Evolutionary conservation across 106 monocot genomes (phyloP).

Genomic region (Vanilla planifolia): DNA sequence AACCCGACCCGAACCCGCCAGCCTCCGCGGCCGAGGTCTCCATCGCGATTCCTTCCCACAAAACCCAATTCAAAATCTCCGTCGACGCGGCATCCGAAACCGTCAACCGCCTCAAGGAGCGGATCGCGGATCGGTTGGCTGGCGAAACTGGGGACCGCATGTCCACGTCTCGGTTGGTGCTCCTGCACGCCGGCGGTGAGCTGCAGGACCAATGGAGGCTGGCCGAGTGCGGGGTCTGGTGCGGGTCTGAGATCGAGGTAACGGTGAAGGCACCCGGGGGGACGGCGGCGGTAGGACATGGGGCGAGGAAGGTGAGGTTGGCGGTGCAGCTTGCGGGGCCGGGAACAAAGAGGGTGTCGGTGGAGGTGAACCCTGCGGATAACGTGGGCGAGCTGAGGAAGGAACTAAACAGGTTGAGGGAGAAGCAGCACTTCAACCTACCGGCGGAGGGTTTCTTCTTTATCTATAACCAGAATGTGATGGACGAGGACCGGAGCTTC

Average conservation of each 20-base stretch:
- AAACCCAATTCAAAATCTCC: background rate
- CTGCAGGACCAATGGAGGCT: conserved; percentile 19
- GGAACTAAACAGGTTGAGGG: conserved; percentile 22
- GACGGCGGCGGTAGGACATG: background rate
- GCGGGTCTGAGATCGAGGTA: conserved; percentile 12
- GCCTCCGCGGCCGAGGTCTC: background rate
- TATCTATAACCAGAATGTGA: conserved; percentile 46
- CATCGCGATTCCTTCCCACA: background rate
- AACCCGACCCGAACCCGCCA: background rate
- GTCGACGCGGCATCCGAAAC: background rate
- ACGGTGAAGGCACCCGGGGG: background rate
- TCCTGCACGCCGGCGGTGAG: conserved; percentile 14
- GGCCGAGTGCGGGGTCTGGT: conserved; percentile 11
- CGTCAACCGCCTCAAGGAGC: conserved; percentile 14
- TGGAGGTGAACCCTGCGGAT: conserved; percentile 28
- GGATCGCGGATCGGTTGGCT: background rate
- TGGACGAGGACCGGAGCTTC: conserved; percentile 45
- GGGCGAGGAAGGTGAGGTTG: conserved; percentile 14
- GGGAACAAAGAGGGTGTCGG: conserved; percentile 20
- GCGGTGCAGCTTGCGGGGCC: conserved; percentile 21
- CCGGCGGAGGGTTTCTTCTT: conserved; percentile 46
- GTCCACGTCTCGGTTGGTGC: background rate
- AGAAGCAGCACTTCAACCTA: background rate
- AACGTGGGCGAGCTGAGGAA: conserved; percentile 28
- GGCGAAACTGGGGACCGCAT: background rate